These are phyloP conservation scores for Solanum arcanum DNA, from an alignment of 257 asterid species.

Conservation along the genomic window DNA sequence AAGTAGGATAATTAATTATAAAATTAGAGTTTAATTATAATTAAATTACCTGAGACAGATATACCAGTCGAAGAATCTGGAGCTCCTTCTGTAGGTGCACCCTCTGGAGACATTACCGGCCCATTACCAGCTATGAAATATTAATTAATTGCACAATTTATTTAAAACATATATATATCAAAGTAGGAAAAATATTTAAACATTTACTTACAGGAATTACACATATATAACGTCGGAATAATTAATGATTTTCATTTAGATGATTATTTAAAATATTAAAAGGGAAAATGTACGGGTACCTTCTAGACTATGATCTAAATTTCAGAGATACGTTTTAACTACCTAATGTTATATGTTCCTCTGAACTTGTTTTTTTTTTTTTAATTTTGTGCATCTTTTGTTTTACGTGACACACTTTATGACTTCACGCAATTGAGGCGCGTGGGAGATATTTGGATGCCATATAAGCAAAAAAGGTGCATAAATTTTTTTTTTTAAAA, in stretches of 20 bases:
- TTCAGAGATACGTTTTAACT: too few relatives aligned
- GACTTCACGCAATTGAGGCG: too few relatives aligned
- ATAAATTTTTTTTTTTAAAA: too few relatives aligned
- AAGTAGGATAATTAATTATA: not conserved
- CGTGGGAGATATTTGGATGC: too few relatives aligned
- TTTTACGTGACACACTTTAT: too few relatives aligned
- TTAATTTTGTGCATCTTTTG: rapidly evolving
- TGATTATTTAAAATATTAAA: not conserved
- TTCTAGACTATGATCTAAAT: too few relatives aligned
- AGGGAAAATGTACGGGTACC: rapidly evolving
- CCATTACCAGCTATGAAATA: constrained; percentile 35
- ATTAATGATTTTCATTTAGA: not conserved
- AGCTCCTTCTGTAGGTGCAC: constrained; percentile 25
- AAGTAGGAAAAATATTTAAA: not conserved
- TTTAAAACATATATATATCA: not conserved
- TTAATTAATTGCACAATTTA: not conserved
- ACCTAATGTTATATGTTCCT: too few relatives aligned
- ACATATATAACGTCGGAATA: not conserved
- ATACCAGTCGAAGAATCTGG: constrained; percentile 23
- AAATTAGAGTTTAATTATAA: not conserved
- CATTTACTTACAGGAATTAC: not conserved
- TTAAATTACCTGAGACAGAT: constrained; percentile 30
- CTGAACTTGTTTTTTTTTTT: too few relatives aligned
- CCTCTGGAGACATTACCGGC: constrained; percentile 55
- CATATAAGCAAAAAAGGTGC: too few relatives aligned